phyloP scores from a whole-genome alignment of 2,329 filamentous ascomycete species.

The Ascochyta pisi region DNA sequence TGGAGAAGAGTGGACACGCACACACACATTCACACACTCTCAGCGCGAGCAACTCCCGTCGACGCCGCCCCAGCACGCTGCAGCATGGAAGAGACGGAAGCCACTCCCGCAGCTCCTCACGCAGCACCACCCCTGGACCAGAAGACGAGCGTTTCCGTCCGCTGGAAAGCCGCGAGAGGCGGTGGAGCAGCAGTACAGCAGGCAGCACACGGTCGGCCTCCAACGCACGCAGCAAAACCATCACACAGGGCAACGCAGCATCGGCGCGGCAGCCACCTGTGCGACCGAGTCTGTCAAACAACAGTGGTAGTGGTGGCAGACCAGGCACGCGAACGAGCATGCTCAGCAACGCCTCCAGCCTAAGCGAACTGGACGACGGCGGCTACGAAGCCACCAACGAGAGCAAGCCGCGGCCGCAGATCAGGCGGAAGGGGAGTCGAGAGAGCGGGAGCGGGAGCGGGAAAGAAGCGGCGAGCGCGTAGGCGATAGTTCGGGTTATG shows the following conservation, averaged over 20 bases:
- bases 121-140: slow-evolving; percentile 42
- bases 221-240: slow-evolving; percentile 19
- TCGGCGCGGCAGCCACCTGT: slow-evolving; percentile 33
- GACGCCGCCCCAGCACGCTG: slow-evolving; percentile 41
- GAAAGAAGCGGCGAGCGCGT: slow-evolving; percentile 11
- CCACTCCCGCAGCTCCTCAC: slow-evolving; percentile 44
- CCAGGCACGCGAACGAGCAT: slow-evolving; percentile 44
- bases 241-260: slow-evolving; percentile 35
- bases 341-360: slow-evolving; percentile 39
- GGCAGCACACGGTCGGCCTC: slow-evolving; percentile 36
- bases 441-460: slow-evolving; percentile 13
- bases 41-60: slow-evolving; percentile 11
- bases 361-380: slow-evolving; percentile 28
- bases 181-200: slow-evolving; percentile 46
- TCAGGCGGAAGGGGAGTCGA: slow-evolving; percentile 9
- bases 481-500: not conserved
- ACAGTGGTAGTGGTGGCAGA: slow-evolving; percentile 36
- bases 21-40: slow-evolving; percentile 14
- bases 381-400: slow-evolving; percentile 12
- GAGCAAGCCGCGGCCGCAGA: slow-evolving; percentile 3
- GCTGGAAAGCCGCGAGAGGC: slow-evolving; percentile 31
- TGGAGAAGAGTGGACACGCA: slow-evolving; percentile 40
- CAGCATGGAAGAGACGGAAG: slow-evolving; percentile 31
- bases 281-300: slow-evolving; percentile 22
- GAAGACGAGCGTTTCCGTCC: slow-evolving; percentile 31